Base-by-base conservation (phyloP, 2,329 filamentous ascomycete genomes). In the Nemania sp. region DNA sequence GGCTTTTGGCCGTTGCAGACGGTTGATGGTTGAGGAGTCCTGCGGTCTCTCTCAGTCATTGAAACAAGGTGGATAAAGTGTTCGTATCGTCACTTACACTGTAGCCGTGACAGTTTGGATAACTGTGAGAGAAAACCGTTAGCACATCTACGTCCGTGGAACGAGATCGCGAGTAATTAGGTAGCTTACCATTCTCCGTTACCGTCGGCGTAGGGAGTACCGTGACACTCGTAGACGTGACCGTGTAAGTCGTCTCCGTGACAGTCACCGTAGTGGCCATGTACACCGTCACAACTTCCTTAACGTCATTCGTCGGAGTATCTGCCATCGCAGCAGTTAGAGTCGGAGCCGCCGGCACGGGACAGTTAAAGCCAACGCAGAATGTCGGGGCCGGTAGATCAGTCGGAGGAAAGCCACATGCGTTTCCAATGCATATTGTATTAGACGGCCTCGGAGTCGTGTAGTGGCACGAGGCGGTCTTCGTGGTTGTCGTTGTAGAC, bases 191-290 rank as follows among this genome's bases (percentile, higher is more conserved):
- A 53, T 61, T 59, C 41, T 73, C 72, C 11, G 71, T 74, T 1
- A 64, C 67, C 0, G 72, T 73, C 19, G 54, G 42, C 1, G 65
- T 64, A 1, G 69, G 67, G 5, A 70, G 51, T 1, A 69, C 69
- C 3, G 72, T 74, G 15, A 69, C 54, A 6, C 61, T 59, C 0
- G 63, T 65, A 20, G 57, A 61, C 2, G 65, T 67, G 11, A 64
- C 57, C 1, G 64, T 67, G 19, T 56, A 60, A 14, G 64, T 65
- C n/a, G 71, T 73, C 56, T 68, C 67, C 3, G 71, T 74, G 24
- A 73, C 66, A 0, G 72, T 74, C 17, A 72, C 66, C 0, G 71
- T 74, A 8, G 68, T 67, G 7, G 69, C 66, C 30, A 67, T 65
- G 40, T 71, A 60, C 8, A 64, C 43, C 14, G 37, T 56, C 50